Evolutionary conservation across 2,329 filamentous ascomycete genomes (phyloP), one percentile per base, ranked within the genome.

Genomic region (Mycosphaerelloides madeirae): DNA sequence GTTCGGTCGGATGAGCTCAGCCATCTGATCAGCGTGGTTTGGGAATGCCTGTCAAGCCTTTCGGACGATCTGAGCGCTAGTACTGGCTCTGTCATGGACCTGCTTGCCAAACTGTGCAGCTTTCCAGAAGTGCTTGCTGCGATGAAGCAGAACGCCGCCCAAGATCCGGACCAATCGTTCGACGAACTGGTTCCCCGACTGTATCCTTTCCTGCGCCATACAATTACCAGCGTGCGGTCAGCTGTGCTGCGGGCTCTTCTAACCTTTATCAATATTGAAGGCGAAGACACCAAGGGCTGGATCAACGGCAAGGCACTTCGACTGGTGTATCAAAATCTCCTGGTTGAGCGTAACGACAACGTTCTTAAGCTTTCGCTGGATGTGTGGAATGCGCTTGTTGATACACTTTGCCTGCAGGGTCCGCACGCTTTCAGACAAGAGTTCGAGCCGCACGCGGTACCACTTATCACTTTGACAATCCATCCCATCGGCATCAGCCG

Each of bases 31-130:
- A 84, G 86, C 61, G 95, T 97, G 47, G 90, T 98, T 20, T 98
- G 93, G 93, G 87, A 95, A 61, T 97, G 93, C 70, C 74, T 98
- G 18, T 95, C 91, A 3, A 94, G 95, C 63, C 74, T 98, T n/a
- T 90, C 91, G 53, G 93, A 98, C 63, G 93, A 98, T 62, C 76
- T 98, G 14, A 97, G 90, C 65, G 93, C 93, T 3, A 97, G 93
- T 65, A 98, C 94, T 8, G 93, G 93, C 37, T 94, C 89, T 44
- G 95, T 98, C 43, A 98, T 98, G 94, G 94, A 98, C 65, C 78
- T 98, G 31, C 76, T 98, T 14, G 93, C 94, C 12, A 97, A 93
- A 48, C 80, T 98, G 2, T 98, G 93, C 70, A 85, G 89, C 52
- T 98, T 96, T 71, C 87, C 87, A 0, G 81, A 95, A 68, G 91